Percentiles rank a stretch among this genome's conserved stretches.
phyloP scores from a whole-genome alignment of 495 filamentous ascomycete genomes.

The Chaetomium fimeti region DNA sequence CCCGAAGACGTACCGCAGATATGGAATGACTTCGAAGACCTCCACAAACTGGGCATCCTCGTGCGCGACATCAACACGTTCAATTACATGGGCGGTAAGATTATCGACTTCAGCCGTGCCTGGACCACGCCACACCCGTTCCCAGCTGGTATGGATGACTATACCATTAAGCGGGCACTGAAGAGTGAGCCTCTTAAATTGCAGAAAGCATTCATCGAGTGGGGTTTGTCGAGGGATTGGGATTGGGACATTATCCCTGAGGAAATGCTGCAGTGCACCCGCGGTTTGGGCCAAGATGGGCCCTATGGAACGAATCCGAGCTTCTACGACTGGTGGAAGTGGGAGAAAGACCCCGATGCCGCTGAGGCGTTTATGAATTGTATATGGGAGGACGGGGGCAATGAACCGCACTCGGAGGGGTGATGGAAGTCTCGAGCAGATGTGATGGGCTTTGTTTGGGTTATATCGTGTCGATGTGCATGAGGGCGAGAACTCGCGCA shows the following conservation, averaged over 20 bases:
- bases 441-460: no score
- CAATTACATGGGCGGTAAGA: slow-evolving; percentile 23
- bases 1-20: neutral
- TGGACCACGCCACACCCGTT: slow-evolving; percentile 22
- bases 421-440: no score
- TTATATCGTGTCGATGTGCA: no score
- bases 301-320: slow-evolving; percentile 3
- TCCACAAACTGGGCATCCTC: slow-evolving; percentile 23
- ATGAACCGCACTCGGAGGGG: no score
- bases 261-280: neutral
- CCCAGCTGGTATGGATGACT: no score
- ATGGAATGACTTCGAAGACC: slow-evolving; percentile 15
- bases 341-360: neutral
- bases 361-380: no score
- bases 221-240: neutral
- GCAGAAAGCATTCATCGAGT: neutral
- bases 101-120: slow-evolving; percentile 26
- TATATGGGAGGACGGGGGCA: no score
- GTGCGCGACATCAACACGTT: slow-evolving; percentile 12
- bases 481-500: no score
- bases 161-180: neutral
- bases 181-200: neutral
- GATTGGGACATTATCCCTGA: neutral
- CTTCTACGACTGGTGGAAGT: slow-evolving; percentile 5
- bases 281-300: neutral